These are phyloP conservation scores for Xylariomycetidae sp. DNA, from an alignment of 2,329 filamentous ascomycete species.

Conservation along the genomic window DNA sequence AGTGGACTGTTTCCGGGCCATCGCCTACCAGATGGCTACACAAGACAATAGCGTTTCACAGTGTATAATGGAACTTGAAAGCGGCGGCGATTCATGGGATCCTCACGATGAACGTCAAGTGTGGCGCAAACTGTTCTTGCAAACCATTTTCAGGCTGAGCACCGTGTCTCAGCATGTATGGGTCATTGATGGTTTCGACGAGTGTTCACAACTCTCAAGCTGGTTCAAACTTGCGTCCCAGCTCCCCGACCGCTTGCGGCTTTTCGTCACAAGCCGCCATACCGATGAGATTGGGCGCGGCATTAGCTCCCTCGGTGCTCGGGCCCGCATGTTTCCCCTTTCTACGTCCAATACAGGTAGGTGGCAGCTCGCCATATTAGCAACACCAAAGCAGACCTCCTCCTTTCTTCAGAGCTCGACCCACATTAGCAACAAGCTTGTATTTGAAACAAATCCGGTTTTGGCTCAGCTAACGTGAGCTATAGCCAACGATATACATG, in stretches of 20 bases:
- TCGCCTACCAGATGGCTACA: constrained; percentile 27
- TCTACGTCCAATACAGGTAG: constrained; percentile 10
- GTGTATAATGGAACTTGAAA: constrained; percentile 13
- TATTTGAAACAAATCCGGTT: neutral
- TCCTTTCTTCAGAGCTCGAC: constrained; percentile 1
- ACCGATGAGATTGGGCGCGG: constrained; percentile 22
- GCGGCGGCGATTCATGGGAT: constrained; percentile 16
- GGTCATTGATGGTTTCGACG: constrained; percentile 28
- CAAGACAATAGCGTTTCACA: constrained; percentile 16
- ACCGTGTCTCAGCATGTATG: constrained; percentile 19
- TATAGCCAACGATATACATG: constrained; percentile 19
- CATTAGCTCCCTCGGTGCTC: constrained; percentile 13
- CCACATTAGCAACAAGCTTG: too few species aligned
- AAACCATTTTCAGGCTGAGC: constrained; percentile 17
- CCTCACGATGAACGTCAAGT: constrained; percentile 16
- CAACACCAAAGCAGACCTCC: too few species aligned
- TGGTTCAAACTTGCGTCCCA: constrained; percentile 10
- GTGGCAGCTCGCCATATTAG: too few species aligned
- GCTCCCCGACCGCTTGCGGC: constrained; percentile 15
- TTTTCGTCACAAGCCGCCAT: constrained; percentile 26
- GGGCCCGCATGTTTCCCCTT: constrained; percentile 6
- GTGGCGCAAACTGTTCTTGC: constrained; percentile 22
- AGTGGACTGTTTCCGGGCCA: constrained; percentile 19
- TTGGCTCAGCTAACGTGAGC: neutral
- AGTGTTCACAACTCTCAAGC: constrained; percentile 19